A percentile compares a stretch with the other conserved stretches of the same genome.
phyloP scores from a whole-genome alignment of 805 yeast species.

The Barnettozyma siamensis region DNA sequence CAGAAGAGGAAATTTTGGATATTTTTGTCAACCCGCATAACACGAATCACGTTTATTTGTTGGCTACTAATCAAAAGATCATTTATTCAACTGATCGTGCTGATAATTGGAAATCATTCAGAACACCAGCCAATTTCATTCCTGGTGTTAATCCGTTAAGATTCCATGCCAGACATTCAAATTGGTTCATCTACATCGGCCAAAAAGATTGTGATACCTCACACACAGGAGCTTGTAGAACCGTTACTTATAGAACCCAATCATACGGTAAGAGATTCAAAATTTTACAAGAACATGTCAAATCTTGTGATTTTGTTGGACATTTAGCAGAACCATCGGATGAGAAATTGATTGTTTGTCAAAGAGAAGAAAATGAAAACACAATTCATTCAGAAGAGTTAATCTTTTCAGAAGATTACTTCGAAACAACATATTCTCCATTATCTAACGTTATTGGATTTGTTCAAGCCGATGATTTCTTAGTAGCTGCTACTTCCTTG shows the following conservation, averaged over 20 bases:
- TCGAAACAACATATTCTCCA: constrained; percentile 27
- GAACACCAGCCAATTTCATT: constrained; percentile 43
- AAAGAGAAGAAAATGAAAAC: constrained; percentile 34
- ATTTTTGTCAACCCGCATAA: constrained; percentile 56
- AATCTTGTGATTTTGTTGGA: constrained; percentile 65
- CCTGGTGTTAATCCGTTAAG: constrained; percentile 45
- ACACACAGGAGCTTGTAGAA: constrained; percentile 39
- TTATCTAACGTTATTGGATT: constrained; percentile 65
- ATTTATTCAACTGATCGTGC: constrained; percentile 73
- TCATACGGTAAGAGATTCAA: constrained; percentile 65
- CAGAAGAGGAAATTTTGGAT: constrained; percentile 40
- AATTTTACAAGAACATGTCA: constrained; percentile 45
- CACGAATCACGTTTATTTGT: constrained; percentile 39
- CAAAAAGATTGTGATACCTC: constrained; percentile 44
- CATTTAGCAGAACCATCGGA: constrained; percentile 40
- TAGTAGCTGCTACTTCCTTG: constrained; percentile 61
- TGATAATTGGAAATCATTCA: constrained; percentile 38
- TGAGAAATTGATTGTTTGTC: constrained; percentile 60
- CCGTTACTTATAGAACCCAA: constrained; percentile 53
- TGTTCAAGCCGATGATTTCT: constrained; percentile 63
- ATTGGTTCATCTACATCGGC: constrained; percentile 67
- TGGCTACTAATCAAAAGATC: constrained; percentile 24
- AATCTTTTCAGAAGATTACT: constrained; percentile 22
- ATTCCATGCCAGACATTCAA: constrained; percentile 54
- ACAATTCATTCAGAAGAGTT: constrained; percentile 29